phyloP scores from a whole-genome alignment of 106 monocot genomes.

The Allium cepa region DNA sequence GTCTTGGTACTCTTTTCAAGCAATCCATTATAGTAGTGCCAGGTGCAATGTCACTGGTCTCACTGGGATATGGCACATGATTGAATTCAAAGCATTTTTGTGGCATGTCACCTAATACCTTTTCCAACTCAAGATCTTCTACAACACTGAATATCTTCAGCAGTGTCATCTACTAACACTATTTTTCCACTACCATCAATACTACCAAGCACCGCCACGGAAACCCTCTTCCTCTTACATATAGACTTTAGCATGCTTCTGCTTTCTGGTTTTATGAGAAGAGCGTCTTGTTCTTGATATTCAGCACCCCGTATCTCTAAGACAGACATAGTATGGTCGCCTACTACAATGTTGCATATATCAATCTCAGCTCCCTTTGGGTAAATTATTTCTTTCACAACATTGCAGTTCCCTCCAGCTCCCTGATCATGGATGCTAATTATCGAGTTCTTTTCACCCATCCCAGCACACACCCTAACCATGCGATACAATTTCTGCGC shows the following conservation, averaged over 20 bases:
- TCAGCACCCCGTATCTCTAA: slow-evolving; percentile 98
- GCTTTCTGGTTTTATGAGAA: slow-evolving; percentile 70
- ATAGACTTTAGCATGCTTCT: slow-evolving; percentile 38
- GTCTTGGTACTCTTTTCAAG: slow-evolving; percentile 60
- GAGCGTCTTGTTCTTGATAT: slow-evolving; percentile 97
- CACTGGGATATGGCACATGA: slow-evolving; percentile 14
- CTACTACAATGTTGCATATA: slow-evolving; percentile 65
- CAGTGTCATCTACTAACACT: slow-evolving; percentile 51
- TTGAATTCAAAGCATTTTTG: slow-evolving; percentile 77
- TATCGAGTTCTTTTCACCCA: slow-evolving; percentile 86
- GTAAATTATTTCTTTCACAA: slow-evolving; percentile 98
- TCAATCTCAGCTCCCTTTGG: slow-evolving; percentile 92
- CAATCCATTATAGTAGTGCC: slow-evolving; percentile 53
- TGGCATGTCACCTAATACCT: slow-evolving; percentile 96
- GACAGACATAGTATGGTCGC: slow-evolving; percentile 95
- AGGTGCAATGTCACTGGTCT: slow-evolving; percentile 67
- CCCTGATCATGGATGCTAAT: slow-evolving; percentile 99
- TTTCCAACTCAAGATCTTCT: slow-evolving; percentile 91
- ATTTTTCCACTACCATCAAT: slow-evolving; percentile 66
- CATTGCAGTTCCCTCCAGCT: slow-evolving; percentile 97
- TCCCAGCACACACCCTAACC: slow-evolving; percentile 78
- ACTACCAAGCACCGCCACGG: slow-evolving; percentile 88
- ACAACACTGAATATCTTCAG: slow-evolving; percentile 41
- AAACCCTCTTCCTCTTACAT: slow-evolving; percentile 83
- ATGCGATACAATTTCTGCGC: slow-evolving; percentile 95